Conservation (phyloP, 345 rosid genomes). For the Erysimum cheiranthoides region DNA sequence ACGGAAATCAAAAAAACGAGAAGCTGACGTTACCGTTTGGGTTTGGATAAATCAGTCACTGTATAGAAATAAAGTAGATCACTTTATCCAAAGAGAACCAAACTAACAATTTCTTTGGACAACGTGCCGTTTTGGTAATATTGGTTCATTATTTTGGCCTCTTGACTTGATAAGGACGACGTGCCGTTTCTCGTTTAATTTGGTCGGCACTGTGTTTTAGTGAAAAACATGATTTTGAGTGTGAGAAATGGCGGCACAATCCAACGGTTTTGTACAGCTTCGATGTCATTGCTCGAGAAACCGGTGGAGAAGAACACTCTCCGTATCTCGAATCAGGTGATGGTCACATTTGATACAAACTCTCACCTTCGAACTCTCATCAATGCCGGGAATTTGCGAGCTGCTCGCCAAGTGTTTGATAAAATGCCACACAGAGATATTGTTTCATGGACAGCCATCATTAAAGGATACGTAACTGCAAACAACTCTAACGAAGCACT, state of each 20-base stretch:
- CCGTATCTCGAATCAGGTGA: conserved; percentile 20
- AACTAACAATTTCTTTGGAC: not conserved
- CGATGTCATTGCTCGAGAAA: conserved; percentile 24
- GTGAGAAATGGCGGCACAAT: conserved; percentile 38
- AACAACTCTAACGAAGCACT: conserved; percentile 59
- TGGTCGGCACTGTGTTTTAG: not conserved
- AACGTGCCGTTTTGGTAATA: not conserved
- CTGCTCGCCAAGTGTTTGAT: conserved; percentile 79
- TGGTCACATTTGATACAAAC: conserved; percentile 50
- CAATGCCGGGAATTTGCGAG: conserved; percentile 46
- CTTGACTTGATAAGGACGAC: not conserved
- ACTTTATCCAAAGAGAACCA: not conserved
- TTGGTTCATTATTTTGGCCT: no score
- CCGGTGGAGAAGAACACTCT: conserved; percentile 7
- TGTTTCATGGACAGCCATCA: conserved; percentile 76
- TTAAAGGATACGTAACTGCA: conserved; percentile 70
- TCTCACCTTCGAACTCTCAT: conserved; percentile 48
- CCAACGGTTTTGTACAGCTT: conserved; percentile 40
- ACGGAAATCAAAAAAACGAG: not conserved
- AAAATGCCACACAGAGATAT: conserved; percentile 70
- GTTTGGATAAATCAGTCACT: not conserved
- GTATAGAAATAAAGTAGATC: no score
- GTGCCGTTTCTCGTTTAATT: not conserved
- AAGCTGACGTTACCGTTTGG: conserved; percentile 11
- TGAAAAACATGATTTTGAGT: conserved; percentile 27